Base-by-base conservation (phyloP, 2,329 filamentous ascomycete genomes). In the Ascochyta viciae-villosae region DNA sequence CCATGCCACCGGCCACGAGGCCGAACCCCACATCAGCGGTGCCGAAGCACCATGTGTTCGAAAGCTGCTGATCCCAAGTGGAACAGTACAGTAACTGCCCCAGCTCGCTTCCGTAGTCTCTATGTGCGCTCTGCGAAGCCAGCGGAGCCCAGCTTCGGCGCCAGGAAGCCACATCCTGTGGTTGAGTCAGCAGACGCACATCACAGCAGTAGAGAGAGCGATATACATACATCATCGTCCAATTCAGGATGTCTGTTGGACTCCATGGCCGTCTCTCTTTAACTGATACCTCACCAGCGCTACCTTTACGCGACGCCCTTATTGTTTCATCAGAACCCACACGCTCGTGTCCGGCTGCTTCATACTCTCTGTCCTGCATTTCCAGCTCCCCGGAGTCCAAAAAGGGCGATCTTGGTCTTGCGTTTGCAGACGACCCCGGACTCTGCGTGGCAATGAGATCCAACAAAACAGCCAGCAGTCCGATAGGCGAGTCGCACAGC, bases 211-310 rank as follows among this genome's bases (percentile, higher is more conserved):
- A 9, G 3, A 29, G 27, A 29, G 4, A 29, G 3, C 27, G 9
- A 12, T 10, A 29, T 10, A 49, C 50, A 4, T 86, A 83, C 26
- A 89, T 74, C 68, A 71, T 71, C 0, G 65, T 67, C 60, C 66
- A 70, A 23, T 84, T 85, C 54, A 90, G 78, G 23, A 89, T 77
- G 50, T 89, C 84, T 1, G 73, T 76, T 5, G 72, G 70, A 4
- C 70, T 68, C 76, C 76, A 78, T 6, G 31, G 4, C 4, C 41
- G 35, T 29, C 12, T 29, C 3, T 46, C 45, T 4, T 12, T 12
- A 10, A 26, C 3, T 1, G 3, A 15, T 9, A 13, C 13, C n/a
- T n/a, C 27, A 5, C 15, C 33, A 2, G 22, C n/a, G 4, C n/a
- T 6, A 1, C 41, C 53, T 7, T 43, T 43, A 3, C 29, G 46